phyloP scores from a whole-genome alignment of 2,329 filamentous ascomycete genomes.

The Samsoniella hepiali region DNA sequence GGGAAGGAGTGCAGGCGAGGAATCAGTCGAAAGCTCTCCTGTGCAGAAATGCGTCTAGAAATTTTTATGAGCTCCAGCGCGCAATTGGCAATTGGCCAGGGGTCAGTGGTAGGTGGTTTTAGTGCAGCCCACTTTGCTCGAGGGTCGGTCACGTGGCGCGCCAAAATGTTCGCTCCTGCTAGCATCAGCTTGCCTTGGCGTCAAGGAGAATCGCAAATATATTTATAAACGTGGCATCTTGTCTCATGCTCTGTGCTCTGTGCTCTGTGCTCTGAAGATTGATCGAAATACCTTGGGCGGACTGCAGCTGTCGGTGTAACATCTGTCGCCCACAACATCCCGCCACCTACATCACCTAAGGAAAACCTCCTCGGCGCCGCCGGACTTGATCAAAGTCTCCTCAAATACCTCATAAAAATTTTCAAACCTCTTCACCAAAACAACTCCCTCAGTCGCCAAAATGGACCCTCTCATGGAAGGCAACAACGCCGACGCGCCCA shows the following conservation, averaged over 20 bases:
- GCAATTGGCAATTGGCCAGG: constrained; percentile 16
- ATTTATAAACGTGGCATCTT: background rate
- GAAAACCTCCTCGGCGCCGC: background rate
- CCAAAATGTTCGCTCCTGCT: constrained; percentile 3
- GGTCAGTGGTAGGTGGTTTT: background rate
- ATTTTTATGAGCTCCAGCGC: constrained; percentile 35
- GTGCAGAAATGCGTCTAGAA: constrained; percentile 29
- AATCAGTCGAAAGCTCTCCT: constrained; percentile 24
- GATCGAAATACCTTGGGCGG: background rate
- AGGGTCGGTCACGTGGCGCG: constrained; percentile 13
- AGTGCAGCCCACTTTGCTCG: constrained; percentile 7
- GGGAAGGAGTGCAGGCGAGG: constrained; percentile 19
- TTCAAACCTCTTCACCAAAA: constrained; percentile 23
- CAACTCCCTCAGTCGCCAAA: background rate
- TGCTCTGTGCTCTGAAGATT: no score
- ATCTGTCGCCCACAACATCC: background rate
- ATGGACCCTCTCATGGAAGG: constrained; percentile 27
- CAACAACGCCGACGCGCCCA: constrained; percentile 25
- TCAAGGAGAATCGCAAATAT: background rate
- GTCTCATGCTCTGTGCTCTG: background rate
- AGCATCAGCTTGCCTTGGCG: background rate
- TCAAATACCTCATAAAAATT: constrained; percentile 13
- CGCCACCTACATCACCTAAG: background rate
- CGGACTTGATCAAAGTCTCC: constrained; percentile 6
- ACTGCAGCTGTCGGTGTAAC: background rate